phyloP scores from a whole-genome alignment of 176 grass and related monocot species.

The Cymbopogon citratus region DNA sequence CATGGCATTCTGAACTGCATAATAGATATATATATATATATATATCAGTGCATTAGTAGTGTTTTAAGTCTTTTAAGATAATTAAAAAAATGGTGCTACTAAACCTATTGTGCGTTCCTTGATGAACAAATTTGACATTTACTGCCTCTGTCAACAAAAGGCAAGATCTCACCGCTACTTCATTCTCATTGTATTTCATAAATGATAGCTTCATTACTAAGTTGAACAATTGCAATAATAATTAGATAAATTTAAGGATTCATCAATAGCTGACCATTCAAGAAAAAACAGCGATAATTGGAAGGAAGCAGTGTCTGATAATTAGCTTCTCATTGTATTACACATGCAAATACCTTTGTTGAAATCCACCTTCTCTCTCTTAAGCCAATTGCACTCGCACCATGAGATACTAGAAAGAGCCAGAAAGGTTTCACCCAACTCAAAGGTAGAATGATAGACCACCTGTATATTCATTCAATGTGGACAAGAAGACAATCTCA shows the following conservation, averaged over 20 bases:
- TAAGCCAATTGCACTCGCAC: conserved; percentile 65
- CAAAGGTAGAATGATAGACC: conserved; percentile 84
- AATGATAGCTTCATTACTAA: neutral
- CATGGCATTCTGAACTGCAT: conserved; percentile 60
- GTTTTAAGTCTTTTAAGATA: conserved; percentile 8
- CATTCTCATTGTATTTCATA: neutral
- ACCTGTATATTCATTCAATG: conserved; percentile 44
- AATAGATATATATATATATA: neutral
- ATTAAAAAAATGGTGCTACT: neutral
- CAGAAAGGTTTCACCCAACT: conserved; percentile 85
- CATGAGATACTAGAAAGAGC: conserved; percentile 62
- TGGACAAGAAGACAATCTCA: conserved; percentile 8
- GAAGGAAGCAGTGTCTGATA: neutral
- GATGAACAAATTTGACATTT: neutral
- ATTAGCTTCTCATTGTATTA: neutral
- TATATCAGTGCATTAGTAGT: neutral
- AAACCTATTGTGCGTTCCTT: neutral
- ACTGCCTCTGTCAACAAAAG: neutral
- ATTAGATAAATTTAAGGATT: neutral
- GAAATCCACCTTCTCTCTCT: conserved; percentile 83
- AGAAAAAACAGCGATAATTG: neutral
- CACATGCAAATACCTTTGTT: conserved; percentile 59
- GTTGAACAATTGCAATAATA: neutral
- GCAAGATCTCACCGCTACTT: neutral
- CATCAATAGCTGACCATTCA: neutral